Conservation (phyloP, 805 yeast genomes). For the Teunomyces aglyptinius region DNA sequence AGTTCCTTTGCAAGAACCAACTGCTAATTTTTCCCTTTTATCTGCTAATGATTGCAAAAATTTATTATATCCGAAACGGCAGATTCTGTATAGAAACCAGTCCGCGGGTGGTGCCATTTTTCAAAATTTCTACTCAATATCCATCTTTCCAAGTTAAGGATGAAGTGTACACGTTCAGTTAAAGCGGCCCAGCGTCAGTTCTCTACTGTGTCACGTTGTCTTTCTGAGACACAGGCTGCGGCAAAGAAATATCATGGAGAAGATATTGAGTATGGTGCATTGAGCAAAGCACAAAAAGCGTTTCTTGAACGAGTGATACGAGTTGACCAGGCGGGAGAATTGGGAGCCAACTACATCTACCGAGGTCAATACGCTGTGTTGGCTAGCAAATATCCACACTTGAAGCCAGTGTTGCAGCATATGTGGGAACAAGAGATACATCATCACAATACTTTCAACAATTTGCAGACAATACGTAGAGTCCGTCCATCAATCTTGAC, state of each 20-base stretch:
- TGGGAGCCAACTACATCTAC: slow-evolving; percentile 92
- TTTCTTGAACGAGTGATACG: slow-evolving; percentile 73
- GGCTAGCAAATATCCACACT: slow-evolving; percentile 64
- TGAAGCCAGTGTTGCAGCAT: slow-evolving; percentile 79
- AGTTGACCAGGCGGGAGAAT: slow-evolving; percentile 97
- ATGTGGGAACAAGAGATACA: slow-evolving; percentile 99
- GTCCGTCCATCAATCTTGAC: slow-evolving; percentile 91
- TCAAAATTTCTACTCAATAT: background rate
- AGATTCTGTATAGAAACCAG: background rate
- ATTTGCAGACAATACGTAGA: slow-evolving; percentile 68
- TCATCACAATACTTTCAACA: slow-evolving; percentile 84
- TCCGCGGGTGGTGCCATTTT: slow-evolving; percentile 5
- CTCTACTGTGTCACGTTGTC: background rate
- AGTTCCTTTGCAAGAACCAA: background rate
- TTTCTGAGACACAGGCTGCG: slow-evolving; percentile 1
- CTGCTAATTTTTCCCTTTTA: background rate
- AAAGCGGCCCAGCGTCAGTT: background rate
- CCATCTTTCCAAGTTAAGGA: background rate
- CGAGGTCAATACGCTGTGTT: slow-evolving; percentile 84
- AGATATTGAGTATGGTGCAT: slow-evolving; percentile 34
- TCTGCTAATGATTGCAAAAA: background rate
- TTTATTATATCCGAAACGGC: background rate
- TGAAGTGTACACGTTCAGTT: background rate
- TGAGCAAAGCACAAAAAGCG: slow-evolving; percentile 60
- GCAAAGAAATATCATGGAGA: slow-evolving; percentile 20